phyloP scores from a whole-genome alignment of 2,329 filamentous ascomycete genomes.

The Aspergillus sp. region DNA sequence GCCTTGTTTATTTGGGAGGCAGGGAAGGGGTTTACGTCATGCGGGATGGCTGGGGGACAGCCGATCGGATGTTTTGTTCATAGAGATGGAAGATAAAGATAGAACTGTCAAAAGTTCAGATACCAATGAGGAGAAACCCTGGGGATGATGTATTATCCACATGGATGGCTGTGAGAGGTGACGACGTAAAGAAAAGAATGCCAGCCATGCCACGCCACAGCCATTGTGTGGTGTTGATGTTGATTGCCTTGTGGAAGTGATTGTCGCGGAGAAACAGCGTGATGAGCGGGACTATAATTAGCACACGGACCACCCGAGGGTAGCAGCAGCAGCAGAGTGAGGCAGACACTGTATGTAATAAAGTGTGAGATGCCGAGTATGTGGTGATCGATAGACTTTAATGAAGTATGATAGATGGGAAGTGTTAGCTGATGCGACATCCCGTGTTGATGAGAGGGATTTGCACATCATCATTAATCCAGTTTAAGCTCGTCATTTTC shows the following conservation, averaged over 20 bases:
- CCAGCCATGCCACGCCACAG: no score
- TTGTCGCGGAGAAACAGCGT: neutral
- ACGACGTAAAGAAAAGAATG: no score
- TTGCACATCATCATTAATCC: neutral
- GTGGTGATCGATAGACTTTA: no score
- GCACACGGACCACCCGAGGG: neutral
- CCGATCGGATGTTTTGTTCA: neutral
- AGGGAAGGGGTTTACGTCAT: neutral
- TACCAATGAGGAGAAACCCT: neutral
- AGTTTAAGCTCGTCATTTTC: neutral
- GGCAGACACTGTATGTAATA: no score
- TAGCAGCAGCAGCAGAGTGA: no score
- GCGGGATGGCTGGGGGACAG: neutral
- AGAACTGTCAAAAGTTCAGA: neutral
- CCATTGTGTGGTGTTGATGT: no score
- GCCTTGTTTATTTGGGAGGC: neutral
- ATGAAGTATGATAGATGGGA: no score
- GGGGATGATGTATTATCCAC: neutral
- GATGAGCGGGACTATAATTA: neutral
- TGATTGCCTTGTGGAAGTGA: neutral
- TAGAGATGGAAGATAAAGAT: neutral
- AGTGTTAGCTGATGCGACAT: no score
- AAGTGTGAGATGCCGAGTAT: no score
- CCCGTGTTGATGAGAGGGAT: neutral
- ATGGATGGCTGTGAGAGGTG: no score